Percentiles rank a stretch among this genome's conserved stretches.
These are phyloP conservation scores for Bretschneidera sinensis DNA, from an alignment of 345 rosid species.

Conservation along the genomic window DNA sequence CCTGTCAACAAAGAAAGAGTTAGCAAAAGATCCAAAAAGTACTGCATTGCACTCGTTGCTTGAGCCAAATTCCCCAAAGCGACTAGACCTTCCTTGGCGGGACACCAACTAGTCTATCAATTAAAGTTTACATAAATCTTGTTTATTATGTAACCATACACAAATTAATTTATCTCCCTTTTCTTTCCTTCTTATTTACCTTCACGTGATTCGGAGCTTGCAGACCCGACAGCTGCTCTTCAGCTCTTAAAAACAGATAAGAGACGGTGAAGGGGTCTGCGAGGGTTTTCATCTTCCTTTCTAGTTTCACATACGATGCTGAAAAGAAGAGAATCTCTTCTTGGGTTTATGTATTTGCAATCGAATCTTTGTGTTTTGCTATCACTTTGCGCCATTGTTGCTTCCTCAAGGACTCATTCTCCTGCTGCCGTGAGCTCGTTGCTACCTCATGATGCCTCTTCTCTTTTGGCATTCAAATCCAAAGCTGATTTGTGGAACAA, in stretches of 20 bases:
- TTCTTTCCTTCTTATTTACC: conserved; percentile 5
- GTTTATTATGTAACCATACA: too few relatives aligned
- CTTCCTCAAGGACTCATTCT: conserved; percentile 14
- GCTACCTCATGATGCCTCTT: conserved; percentile 44
- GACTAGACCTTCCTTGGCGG: too few relatives aligned
- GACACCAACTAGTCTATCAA: too few relatives aligned
- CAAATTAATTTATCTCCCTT: neutral
- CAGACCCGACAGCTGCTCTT: conserved; percentile 42
- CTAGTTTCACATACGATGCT: conserved; percentile 21
- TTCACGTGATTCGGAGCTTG: conserved; percentile 74
- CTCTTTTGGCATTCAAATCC: conserved; percentile 65
- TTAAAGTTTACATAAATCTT: too few relatives aligned
- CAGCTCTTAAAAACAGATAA: conserved; percentile 17
- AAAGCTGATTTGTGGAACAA: conserved; percentile 54
- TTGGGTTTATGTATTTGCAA: conserved; percentile 9
- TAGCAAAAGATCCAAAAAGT: too few relatives aligned
- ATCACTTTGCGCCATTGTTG: conserved; percentile 11
- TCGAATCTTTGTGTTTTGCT: conserved; percentile 17
- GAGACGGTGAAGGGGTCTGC: neutral
- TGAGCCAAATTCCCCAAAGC: too few relatives aligned
- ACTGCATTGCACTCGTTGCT: too few relatives aligned
- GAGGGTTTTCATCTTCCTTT: conserved; percentile 8
- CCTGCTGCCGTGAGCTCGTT: conserved; percentile 7
- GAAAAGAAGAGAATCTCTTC: conserved; percentile 18
- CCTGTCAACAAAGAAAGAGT: too few relatives aligned